Evolutionary conservation across 1,139 yeast genomes (phyloP), one percentile per base, ranked within the genome.

Genomic region (Debaryomyces robertsiae): DNA sequence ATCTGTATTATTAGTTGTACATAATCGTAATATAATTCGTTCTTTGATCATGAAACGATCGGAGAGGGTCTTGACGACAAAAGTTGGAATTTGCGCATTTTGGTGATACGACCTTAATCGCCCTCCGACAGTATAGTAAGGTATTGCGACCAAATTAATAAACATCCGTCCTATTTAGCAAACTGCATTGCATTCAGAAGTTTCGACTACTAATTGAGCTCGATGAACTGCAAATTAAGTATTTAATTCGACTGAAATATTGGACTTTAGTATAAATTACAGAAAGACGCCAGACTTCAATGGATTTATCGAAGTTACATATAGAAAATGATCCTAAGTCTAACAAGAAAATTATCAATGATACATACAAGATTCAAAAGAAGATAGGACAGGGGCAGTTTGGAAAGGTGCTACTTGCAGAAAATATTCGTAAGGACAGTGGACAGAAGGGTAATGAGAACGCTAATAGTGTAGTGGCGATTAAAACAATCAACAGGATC

Each of bases 311-410:
- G 10, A 56, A 47, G 32, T 61, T 72, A 33, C 40, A 55, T 27
- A 67, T 72, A 40, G 57, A 54, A 38, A 57, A 57, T 39, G 76
- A 69, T 40, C 52, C 58, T 15, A 44, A 45, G 23, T 51, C 65
- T 22, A 60, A 58, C 40, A 54, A 62, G 37, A 69, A 67, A 48
- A 53, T 70, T 34, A 65, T 72, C 48, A 73, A 72, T 41, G 53
- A 50, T 16, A 49, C 55, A 42, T 71, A 66, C 49, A 52, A 63
- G 40, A 63, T 72, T 6, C 49, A 69, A 11, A 61, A 58, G 37
- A 70, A 67, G 46, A 65, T 73, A 22, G 77, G 77, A 6, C 69
- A 69, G 48, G 77, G 77, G 34, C 76, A 69, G 47, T 70, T 56
- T 43, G 77, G 69, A 2, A 71, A 72, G 49, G 77, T 72, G 17